Base-by-base conservation (phyloP, 2,329 filamentous ascomycete species). In the Cryphonectria japonica region DNA sequence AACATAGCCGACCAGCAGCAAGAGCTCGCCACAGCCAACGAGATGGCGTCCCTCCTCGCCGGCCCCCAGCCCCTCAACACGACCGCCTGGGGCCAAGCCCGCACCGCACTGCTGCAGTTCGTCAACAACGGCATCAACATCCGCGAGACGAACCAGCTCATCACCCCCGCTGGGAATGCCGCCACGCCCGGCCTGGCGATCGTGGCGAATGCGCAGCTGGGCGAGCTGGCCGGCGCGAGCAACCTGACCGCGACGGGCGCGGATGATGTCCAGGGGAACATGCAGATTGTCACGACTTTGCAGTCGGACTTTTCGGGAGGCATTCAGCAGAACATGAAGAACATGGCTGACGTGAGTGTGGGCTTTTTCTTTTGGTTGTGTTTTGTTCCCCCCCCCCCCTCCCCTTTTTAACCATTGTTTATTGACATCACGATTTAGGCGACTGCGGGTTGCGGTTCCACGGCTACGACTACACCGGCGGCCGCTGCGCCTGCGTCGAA, bases 1-100 rank as follows among this genome's bases (percentile, higher is more conserved):
- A 77, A 77, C 69, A 77, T 77, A 29, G 57, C 67, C 37, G 73
- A 73, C 52, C 76, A 77, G 70, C 68, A 75, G 71, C 68, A 73
- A 66, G 75, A 77, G 72, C 72, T 73, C 50, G 19, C 66, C 8
- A 70, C 74, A 4, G 71, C 72, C 16, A 69, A 65, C 52, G 5
- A 67, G 60, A 39, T 71, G n/a, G 61, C 69, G 29, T 26, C n/a
- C 50, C 62, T 73, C 34, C 66, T 77, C 50, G 29, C 54, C 14
- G 13, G 13, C 13, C 60, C 54, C 13, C 66, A 65, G 61, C 62
- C 73, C 34, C 59, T 72, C 46, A 62, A 74, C 54, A 41, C 68
- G 46, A 34, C 34, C 13, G 68, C 72, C 61, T 76, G 76, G 57
- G 66, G 61, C 5, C 7, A 69, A 32, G 73, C 74, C 39, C 73